Percentiles rank a stretch among this genome's conserved stretches.
Conservation (phyloP, 495 filamentous ascomycete genomes). For the Penicillium tannophilum region DNA sequence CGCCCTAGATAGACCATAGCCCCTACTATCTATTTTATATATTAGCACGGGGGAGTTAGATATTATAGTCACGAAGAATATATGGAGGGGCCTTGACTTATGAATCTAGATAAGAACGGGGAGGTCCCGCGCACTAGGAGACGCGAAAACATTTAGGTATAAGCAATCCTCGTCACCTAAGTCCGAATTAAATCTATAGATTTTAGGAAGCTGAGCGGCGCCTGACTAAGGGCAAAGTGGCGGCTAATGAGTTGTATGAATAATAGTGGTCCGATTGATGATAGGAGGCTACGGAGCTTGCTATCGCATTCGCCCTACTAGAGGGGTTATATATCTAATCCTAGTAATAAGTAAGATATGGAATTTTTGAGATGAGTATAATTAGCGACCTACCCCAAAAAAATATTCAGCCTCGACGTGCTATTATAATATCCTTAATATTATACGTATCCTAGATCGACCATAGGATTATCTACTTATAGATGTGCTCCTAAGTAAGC, state of each 20-base stretch:
- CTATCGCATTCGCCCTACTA: conserved; percentile 39
- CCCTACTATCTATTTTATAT: conserved; percentile 11
- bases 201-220: conserved; percentile 9
- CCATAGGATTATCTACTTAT: conserved; percentile 6
- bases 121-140: conserved; percentile 44
- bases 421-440: conserved; percentile 27
- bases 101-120: conserved; percentile 17
- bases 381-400: conserved; percentile 22
- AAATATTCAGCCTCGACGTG: conserved; percentile 22
- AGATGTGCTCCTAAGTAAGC: background rate
- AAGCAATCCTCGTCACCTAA: conserved; percentile 64
- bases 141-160: conserved; percentile 66
- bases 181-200: conserved; percentile 19
- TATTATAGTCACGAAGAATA: background rate
- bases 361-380: no score
- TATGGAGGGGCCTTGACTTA: conserved; percentile 2
- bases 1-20: conserved; percentile 16
- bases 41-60: background rate
- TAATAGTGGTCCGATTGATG: conserved; percentile 9
- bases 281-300: conserved; percentile 33
- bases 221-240: conserved; percentile 24
- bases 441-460: conserved; percentile 24
- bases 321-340: conserved; percentile 42
- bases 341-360: conserved; percentile 12
- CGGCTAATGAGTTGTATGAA: conserved; percentile 13